phyloP scores from a whole-genome alignment of 2,329 filamentous ascomycete genomes.

The Fusarium sp. region DNA sequence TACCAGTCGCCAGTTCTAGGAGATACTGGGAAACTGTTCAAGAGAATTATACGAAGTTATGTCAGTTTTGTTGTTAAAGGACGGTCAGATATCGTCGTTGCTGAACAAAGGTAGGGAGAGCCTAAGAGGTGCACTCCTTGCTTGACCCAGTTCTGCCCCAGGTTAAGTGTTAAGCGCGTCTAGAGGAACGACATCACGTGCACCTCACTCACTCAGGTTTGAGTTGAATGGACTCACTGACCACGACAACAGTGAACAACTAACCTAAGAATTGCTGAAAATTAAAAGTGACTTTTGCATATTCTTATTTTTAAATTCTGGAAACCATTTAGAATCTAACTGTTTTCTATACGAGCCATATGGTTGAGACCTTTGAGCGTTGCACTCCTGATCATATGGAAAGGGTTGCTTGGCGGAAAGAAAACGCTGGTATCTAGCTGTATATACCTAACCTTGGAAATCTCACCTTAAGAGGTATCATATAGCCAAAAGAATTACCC shows the following conservation, averaged over 20 bases:
- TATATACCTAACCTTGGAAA: no score
- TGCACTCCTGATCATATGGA: neutral
- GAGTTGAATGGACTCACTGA: constrained; percentile 9
- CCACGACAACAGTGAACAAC: neutral
- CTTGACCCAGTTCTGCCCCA: constrained; percentile 11
- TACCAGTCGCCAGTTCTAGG: neutral
- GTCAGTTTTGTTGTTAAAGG: neutral
- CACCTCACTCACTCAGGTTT: neutral
- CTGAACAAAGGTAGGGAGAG: constrained; percentile 19
- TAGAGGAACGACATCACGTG: constrained; percentile 36
- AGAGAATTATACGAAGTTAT: neutral
- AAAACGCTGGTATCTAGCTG: neutral
- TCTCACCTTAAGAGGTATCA: no score
- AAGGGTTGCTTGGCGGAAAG: neutral
- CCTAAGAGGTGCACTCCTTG: constrained; percentile 4
- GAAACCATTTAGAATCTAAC: neutral
- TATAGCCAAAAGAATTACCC: no score
- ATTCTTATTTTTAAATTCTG: neutral
- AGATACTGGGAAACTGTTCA: neutral
- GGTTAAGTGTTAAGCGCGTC: constrained; percentile 1
- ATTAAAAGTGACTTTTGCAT: neutral
- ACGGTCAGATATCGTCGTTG: constrained; percentile 23
- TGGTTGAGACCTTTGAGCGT: neutral
- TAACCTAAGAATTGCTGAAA: neutral
- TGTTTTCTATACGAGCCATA: neutral